phyloP scores from a whole-genome alignment of 2,329 filamentous ascomycete genomes.

The Westerdykella aurantiaca region DNA sequence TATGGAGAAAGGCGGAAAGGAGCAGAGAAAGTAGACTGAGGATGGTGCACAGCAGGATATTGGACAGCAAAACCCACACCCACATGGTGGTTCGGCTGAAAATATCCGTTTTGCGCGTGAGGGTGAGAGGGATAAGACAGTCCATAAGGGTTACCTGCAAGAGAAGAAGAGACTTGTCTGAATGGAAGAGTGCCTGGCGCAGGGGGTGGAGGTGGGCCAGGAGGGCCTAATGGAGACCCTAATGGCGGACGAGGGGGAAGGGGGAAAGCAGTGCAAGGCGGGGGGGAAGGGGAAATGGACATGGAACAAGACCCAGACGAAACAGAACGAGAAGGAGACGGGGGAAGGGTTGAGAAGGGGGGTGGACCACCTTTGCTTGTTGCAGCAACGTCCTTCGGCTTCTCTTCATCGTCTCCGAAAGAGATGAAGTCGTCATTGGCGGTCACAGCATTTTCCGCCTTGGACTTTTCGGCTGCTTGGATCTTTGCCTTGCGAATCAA shows the following conservation, averaged over 20 bases:
- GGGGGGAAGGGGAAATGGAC: slow-evolving; percentile 5
- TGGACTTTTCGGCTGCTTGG: slow-evolving; percentile 49
- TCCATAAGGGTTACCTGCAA: too few species aligned
- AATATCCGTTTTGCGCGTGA: too few species aligned
- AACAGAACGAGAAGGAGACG: neutral
- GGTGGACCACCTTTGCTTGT: neutral
- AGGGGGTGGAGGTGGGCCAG: slow-evolving; percentile 1
- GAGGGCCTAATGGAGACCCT: neutral
- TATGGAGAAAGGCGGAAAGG: too few species aligned
- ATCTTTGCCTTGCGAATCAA: slow-evolving; percentile 84
- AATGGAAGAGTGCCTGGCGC: neutral
- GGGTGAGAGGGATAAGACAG: too few species aligned
- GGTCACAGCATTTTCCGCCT: slow-evolving; percentile 44
- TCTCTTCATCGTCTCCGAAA: slow-evolving; percentile 61
- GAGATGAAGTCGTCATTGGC: slow-evolving; percentile 81
- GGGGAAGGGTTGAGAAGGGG: too few species aligned
- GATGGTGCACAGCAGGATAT: too few species aligned
- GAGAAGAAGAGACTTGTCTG: too few species aligned
- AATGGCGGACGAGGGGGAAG: neutral
- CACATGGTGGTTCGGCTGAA: too few species aligned
- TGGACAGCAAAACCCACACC: too few species aligned
- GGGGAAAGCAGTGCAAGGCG: neutral
- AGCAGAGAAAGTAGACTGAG: too few species aligned
- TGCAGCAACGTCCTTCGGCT: slow-evolving; percentile 13
- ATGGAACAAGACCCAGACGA: neutral